Evolutionary conservation across 441 rosid species (phyloP).

Genomic region (Populus hybrid): DNA sequence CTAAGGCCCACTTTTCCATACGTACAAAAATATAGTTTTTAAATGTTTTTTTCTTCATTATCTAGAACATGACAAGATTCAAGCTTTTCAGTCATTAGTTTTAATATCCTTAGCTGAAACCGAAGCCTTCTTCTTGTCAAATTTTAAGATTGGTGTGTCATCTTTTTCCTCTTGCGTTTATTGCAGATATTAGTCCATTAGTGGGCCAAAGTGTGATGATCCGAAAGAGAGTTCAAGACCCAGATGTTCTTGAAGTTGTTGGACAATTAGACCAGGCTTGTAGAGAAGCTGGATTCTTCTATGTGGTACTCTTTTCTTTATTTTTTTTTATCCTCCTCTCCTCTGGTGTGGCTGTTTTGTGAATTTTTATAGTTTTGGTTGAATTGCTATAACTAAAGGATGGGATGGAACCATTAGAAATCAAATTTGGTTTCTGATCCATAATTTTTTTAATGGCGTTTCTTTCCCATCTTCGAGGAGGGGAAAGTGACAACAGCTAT

Average conservation of each 20-base stretch:
- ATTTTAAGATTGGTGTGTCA: background rate
- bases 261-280: constrained; percentile 65
- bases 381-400: background rate
- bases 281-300: constrained; percentile 84
- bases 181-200: constrained; percentile 64
- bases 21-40: too few species aligned
- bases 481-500: background rate
- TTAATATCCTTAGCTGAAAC: background rate
- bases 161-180: background rate
- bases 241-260: constrained; percentile 52
- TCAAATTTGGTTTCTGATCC: background rate
- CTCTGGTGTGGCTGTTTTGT: background rate
- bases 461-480: background rate
- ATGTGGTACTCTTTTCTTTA: constrained; percentile 61
- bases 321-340: background rate
- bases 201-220: constrained; percentile 56
- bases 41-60: too few species aligned
- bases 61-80: background rate
- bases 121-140: background rate
- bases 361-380: background rate
- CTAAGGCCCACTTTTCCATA: background rate
- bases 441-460: background rate
- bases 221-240: constrained; percentile 57
- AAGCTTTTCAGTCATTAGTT: too few species aligned
- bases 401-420: background rate